Base-by-base conservation (phyloP, 2,329 filamentous ascomycete genomes). In the Ophiostoma triangulosporum region DNA sequence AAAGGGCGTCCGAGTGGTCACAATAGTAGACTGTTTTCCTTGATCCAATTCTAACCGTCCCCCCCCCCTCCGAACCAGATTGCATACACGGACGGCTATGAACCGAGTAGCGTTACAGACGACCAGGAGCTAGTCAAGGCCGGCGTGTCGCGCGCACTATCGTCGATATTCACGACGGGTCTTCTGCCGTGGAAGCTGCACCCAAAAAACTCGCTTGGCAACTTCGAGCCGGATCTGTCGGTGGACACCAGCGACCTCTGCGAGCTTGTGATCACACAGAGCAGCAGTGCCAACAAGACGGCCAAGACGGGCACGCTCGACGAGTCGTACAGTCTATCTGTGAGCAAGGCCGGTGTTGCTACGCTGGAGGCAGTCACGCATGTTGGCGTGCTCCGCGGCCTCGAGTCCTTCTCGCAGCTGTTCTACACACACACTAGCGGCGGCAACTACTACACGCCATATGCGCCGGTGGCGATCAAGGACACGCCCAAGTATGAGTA, bases 161-260 rank as follows among this genome's bases (percentile, higher is more conserved):
- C 74, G 24, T 77, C 75, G 54, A 79, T 91, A 54, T 85, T 89
- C 66, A 68, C 76, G 26, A 70, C 83, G 55, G 80, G 78, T 60
- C 81, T 90, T 57, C 76, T 88, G 15, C 87, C 88, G 0, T 93
- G 86, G 86, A 88, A 83, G 69, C 77, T 93, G 53, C 76, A 84
- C 58, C 73, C 77, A 24, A 77, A 83, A 32, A 74, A 81, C 60
- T 56, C 65, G 50, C 65, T 74, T 31, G 74, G 76, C 53, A 62
- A 77, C 38, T 84, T 80, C 58, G 85, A 91, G 66, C 86, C 88
- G 0, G 65, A 67, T 8, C 64, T 70, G 7, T 61, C 75, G 69
- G 59, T 24, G 7, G 24, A 5, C 43, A 17, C 15, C n/a, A 40
- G 11, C 15, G 4, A 22, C 17, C 72, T 93, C 61, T 74, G 68